phyloP scores from a whole-genome alignment of 352 stramenopile species.

The Globisporangium mamillatum region DNA sequence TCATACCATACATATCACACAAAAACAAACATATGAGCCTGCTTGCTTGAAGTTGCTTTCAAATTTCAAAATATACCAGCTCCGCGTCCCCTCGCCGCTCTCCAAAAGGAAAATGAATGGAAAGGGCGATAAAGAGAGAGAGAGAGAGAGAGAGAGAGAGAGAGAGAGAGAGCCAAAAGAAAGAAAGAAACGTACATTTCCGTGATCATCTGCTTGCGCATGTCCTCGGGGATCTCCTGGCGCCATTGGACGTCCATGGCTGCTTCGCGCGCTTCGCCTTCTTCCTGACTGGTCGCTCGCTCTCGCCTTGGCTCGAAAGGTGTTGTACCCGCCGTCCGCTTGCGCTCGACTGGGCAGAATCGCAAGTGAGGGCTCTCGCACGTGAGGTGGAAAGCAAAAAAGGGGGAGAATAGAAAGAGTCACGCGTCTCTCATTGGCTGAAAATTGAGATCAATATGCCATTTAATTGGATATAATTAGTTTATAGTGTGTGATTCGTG shows the following conservation, averaged over 20 bases:
- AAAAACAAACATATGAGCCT: not conserved
- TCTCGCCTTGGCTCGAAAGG: not conserved
- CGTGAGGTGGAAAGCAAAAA: constrained; percentile 1
- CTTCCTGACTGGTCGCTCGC: not conserved
- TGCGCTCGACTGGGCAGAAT: constrained; percentile 12
- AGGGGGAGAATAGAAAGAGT: not conserved
- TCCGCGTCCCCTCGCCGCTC: not conserved
- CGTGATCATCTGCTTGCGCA: constrained; percentile 87
- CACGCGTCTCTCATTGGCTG: not conserved
- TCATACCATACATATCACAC: not conserved
- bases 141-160: constrained; percentile 8
- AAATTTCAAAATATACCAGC: constrained; percentile 8
- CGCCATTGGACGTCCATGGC: constrained; percentile 67
- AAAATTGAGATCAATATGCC: not conserved
- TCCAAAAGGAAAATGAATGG: constrained; percentile 1
- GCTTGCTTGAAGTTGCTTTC: not conserved
- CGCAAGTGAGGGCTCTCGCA: constrained; percentile 8
- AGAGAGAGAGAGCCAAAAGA: constrained; percentile 9
- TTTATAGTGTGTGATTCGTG: not conserved
- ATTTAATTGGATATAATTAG: not conserved
- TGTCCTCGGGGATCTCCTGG: constrained; percentile 73
- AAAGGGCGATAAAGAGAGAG: not conserved
- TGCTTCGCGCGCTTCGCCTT: not conserved
- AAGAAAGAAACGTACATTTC: constrained; percentile 59
- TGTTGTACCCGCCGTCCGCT: not conserved